Percentiles rank a stretch among this genome's conserved stretches.
Conservation (phyloP, 1,284 basidiomycete species). For the Fistulina hepatica region DNA sequence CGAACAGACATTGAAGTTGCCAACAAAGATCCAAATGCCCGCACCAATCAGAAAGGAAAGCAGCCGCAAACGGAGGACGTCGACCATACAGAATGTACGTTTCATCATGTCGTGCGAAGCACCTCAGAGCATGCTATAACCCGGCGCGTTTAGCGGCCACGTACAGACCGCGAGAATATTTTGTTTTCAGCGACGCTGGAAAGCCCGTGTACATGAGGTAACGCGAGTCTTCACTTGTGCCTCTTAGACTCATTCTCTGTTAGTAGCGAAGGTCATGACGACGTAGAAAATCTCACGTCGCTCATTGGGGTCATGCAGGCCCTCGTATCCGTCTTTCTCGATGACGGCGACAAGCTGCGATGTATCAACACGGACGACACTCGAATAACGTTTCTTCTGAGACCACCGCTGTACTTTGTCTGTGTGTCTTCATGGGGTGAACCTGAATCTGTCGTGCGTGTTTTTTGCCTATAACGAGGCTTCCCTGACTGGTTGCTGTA, state of each 20-base stretch:
- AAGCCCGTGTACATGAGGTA: slow-evolving; percentile 90
- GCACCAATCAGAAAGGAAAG: slow-evolving; percentile 20
- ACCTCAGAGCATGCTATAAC: slow-evolving; percentile 9
- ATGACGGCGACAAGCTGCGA: slow-evolving; percentile 75
- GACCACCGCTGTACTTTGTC: slow-evolving; percentile 84
- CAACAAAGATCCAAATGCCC: slow-evolving; percentile 14
- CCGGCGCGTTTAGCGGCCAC: slow-evolving; percentile 25
- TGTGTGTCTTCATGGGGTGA: slow-evolving; percentile 88
- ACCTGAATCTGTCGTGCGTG: slow-evolving; percentile 83
- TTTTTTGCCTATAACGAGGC: neutral
- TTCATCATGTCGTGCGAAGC: slow-evolving; percentile 5
- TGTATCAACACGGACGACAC: slow-evolving; percentile 67
- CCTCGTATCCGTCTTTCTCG: slow-evolving; percentile 83
- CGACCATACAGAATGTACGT: slow-evolving; percentile 23
- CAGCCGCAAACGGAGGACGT: slow-evolving; percentile 22
- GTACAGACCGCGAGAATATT: slow-evolving; percentile 72
- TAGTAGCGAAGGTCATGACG: slow-evolving; percentile 34
- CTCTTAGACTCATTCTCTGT: slow-evolving; percentile 6
- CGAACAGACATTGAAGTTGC: slow-evolving; percentile 4
- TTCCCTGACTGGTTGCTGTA: neutral
- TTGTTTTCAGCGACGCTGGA: slow-evolving; percentile 87
- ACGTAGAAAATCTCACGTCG: slow-evolving; percentile 57
- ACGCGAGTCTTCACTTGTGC: slow-evolving; percentile 15
- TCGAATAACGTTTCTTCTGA: slow-evolving; percentile 77
- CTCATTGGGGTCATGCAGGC: slow-evolving; percentile 92